A percentile compares a stretch with the other conserved stretches of the same genome.
Conservation (phyloP, 129 eudicot species). For the Apium graveolens region DNA sequence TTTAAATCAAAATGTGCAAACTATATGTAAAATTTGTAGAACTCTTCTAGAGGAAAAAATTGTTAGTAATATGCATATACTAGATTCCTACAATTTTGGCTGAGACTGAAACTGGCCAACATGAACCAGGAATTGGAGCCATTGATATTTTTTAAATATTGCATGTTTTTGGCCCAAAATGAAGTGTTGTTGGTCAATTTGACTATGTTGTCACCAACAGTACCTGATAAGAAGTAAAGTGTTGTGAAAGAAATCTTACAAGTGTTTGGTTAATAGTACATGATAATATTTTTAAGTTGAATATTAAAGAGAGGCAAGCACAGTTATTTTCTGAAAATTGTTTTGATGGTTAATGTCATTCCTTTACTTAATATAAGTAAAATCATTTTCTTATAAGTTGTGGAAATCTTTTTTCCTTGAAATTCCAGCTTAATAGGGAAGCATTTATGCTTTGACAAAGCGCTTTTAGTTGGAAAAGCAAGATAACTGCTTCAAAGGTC, state of each 20-base stretch:
- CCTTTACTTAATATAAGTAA: no score
- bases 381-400: background rate
- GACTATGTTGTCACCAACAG: background rate
- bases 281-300: background rate
- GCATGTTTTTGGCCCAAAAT: background rate
- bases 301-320: background rate
- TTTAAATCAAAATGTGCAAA: background rate
- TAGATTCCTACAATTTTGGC: background rate
- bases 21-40: background rate
- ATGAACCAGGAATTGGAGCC: background rate
- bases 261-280: background rate
- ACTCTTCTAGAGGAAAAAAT: background rate
- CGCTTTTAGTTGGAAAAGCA: background rate
- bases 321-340: no score
- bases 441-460: background rate
- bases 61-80: background rate
- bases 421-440: background rate
- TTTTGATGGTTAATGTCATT: background rate
- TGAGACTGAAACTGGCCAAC: background rate
- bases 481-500: background rate
- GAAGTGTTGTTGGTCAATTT: background rate
- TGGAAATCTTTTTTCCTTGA: no score
- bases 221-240: background rate
- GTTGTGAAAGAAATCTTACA: background rate
- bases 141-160: no score